A percentile compares a stretch with the other conserved stretches of the same genome.
Conservation (phyloP, 2,329 filamentous ascomycete genomes). For the Apiospora phragmitis region DNA sequence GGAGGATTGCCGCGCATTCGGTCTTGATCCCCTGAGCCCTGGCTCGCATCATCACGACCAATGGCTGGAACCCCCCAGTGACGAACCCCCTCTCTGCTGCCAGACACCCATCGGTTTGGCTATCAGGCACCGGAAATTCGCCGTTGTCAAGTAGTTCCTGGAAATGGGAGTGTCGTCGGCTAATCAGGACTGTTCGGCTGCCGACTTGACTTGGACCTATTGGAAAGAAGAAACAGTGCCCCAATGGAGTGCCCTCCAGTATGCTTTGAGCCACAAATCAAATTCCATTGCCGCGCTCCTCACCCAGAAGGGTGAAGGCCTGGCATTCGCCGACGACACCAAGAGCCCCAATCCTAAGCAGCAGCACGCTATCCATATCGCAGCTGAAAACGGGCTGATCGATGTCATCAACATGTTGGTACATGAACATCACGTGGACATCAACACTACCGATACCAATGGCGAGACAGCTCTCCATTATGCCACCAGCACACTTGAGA, state of each 20-base stretch:
- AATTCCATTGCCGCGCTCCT: background rate
- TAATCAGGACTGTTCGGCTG: background rate
- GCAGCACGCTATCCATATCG: background rate
- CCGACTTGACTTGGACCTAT: no score
- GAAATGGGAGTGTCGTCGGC: background rate
- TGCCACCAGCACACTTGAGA: background rate
- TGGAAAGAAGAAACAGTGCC: background rate
- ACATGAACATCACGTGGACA: background rate
- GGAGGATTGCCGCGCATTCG: background rate
- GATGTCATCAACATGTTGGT: background rate
- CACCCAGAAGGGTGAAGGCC: background rate
- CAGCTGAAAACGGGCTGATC: background rate
- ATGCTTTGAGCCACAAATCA: background rate
- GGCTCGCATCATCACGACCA: background rate
- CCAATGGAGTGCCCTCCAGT: background rate
- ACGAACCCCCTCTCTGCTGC: background rate
- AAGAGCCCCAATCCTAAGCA: background rate
- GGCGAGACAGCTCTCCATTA: background rate
- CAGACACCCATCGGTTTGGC: background rate
- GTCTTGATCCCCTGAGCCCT: background rate
- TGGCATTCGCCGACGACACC: background rate
- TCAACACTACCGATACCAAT: background rate
- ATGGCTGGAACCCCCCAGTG: background rate
- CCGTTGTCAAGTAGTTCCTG: background rate
- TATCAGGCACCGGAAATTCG: background rate